Base-by-base conservation (phyloP, 345 rosid genomes). In the Dovyalis caffra region DNA sequence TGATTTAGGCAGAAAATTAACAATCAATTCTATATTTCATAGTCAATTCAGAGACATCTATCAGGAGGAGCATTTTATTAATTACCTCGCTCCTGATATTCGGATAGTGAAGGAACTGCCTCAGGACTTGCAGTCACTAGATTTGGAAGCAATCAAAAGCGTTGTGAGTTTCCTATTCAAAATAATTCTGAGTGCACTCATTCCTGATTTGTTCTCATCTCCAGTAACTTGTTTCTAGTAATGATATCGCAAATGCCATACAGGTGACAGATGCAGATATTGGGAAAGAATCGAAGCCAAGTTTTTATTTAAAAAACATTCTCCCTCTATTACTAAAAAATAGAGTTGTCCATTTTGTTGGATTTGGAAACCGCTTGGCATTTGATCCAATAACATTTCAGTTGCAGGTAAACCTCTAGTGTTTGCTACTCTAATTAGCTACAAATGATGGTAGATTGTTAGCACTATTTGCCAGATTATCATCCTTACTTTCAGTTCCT, bases 311-410 rank as follows among this genome's bases (percentile, higher is more conserved):
- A 89, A 95, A 90, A 71, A 81, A 91, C 71, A 90, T 95, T 80
- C 93, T 93, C 32, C 99, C 97, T 72, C 87, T 87, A 76, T 83
- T 95, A 29, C 77, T 88, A 56, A 88, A 86, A 80, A 93, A 92
- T 74, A 77, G 85, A 79, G 95, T 90, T 18, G 90, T 90, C 31
- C 99, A 95, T 83, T 92, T 95, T 74, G 69, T 88, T 56, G 99
- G 99, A 82, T 95, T 89, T 64, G 98, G 98, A 71, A 92, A 95
- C 79, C 97, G 99, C 66, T 81, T 95, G 80, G 98, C 99, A 43
- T 93, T 91, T 82, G 98, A 95, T 35, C 99, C 99, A 2, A 86
- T 93, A 71, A 97, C 97, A 0, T 91, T 85, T 84, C 70, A 90
- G 71, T 83, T 95, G 84, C 99, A 95, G 97, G 99, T 93, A 85